These are phyloP conservation scores for Trichoderma simmonsii DNA, from an alignment of 2,329 filamentous ascomycete species.

Conservation along the genomic window DNA sequence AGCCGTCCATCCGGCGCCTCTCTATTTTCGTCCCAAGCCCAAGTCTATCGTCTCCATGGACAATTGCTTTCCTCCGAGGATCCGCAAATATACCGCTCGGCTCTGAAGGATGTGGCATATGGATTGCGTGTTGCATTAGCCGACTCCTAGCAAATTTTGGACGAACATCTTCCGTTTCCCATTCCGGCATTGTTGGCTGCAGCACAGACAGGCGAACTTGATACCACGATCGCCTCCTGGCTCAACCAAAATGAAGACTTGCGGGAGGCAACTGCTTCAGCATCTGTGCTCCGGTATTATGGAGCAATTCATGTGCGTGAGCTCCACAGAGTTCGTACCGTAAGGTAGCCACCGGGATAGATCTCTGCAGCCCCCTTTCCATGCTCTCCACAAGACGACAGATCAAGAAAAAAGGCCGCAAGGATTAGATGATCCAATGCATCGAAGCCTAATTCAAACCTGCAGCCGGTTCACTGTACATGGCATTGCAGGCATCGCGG, in stretches of 20 bases:
- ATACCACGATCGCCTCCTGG: neutral
- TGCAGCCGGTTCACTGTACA: neutral
- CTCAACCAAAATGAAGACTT: conserved; percentile 6
- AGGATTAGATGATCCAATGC: neutral
- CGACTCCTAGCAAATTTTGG: neutral
- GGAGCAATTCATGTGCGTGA: conserved; percentile 3
- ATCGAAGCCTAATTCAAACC: neutral
- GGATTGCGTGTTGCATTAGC: neutral
- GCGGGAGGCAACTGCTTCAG: neutral
- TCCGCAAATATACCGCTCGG: neutral
- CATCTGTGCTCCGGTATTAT: neutral
- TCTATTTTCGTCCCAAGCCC: neutral
- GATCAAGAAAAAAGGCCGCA: neutral
- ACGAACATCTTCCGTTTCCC: neutral
- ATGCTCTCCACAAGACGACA: neutral
- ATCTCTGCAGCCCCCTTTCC: conserved; percentile 14
- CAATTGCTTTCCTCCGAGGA: neutral
- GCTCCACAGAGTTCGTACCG: conserved; percentile 10
- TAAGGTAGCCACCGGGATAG: neutral
- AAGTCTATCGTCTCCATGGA: neutral
- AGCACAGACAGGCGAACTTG: neutral
- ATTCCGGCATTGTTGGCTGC: neutral
- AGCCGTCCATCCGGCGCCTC: neutral
- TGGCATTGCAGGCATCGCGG: neutral
- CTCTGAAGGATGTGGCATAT: neutral